Percentiles rank a stretch among this genome's conserved stretches.
phyloP scores from a whole-genome alignment of 163 green algal species.

The Volvox carteri region DNA sequence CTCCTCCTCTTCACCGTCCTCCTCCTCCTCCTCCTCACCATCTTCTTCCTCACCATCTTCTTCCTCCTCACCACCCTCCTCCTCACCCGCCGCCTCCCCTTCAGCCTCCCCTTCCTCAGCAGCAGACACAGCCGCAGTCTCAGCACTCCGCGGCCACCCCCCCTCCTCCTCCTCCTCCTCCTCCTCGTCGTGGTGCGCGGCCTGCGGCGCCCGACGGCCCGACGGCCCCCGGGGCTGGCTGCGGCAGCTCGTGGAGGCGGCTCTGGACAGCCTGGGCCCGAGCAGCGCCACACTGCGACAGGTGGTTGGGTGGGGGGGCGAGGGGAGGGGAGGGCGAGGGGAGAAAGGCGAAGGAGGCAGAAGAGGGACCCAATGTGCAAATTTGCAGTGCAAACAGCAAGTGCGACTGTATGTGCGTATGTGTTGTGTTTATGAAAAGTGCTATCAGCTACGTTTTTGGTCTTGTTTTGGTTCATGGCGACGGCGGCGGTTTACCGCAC shows the following conservation, averaged over 20 bases:
- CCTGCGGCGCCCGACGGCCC: neutral
- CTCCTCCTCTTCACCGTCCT: neutral
- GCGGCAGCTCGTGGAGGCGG: slow-evolving; percentile 9
- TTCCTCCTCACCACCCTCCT: neutral
- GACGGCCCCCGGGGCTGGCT: slow-evolving; percentile 25
- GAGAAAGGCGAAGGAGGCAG: neutral
- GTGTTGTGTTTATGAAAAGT: too few relatives aligned
- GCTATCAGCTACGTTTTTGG: too few relatives aligned
- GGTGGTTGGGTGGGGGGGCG: slow-evolving; percentile 8
- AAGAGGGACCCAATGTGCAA: too few relatives aligned
- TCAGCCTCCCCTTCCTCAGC: neutral
- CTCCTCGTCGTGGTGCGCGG: neutral
- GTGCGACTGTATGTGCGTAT: too few relatives aligned
- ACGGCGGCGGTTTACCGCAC: too few relatives aligned
- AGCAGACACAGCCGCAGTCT: neutral
- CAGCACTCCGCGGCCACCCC: neutral
- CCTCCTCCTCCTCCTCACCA: too few relatives aligned
- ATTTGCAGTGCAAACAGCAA: too few relatives aligned
- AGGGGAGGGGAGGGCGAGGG: neutral
- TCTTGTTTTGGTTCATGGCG: too few relatives aligned
- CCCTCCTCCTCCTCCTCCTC: too few relatives aligned
- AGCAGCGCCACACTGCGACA: slow-evolving; percentile 5
- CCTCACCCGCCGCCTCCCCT: neutral
- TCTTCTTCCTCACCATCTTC: too few relatives aligned
- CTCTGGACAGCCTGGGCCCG: neutral